Conservation (phyloP, 345 rosid genomes). For the Populus tremula region DNA sequence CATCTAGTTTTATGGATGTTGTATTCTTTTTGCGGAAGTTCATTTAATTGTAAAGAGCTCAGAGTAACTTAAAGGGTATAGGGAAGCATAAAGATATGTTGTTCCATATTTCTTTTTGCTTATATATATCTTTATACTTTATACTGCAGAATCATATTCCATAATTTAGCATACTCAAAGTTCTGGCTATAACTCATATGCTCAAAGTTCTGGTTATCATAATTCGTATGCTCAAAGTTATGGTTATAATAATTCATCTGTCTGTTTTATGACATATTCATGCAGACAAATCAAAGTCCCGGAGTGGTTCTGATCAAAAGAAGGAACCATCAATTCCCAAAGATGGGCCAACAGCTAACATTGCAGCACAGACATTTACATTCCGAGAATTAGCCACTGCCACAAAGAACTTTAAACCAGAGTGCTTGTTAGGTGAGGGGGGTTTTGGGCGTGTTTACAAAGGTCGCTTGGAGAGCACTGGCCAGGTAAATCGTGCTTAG, state of each 20-base stretch:
- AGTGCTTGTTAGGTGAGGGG: constrained; percentile 88
- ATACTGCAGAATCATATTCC: neutral
- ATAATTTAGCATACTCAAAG: neutral
- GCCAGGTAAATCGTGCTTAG: constrained; percentile 55
- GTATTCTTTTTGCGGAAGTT: neutral
- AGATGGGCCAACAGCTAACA: constrained; percentile 67
- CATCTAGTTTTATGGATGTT: neutral
- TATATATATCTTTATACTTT: neutral
- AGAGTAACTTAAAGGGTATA: neutral
- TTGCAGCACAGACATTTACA: constrained; percentile 92
- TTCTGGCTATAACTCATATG: neutral
- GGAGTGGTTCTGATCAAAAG: constrained; percentile 59
- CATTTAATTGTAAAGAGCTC: neutral
- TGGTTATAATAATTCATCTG: neutral
- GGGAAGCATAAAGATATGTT: neutral
- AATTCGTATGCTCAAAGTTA: neutral
- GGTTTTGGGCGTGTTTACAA: constrained; percentile 95
- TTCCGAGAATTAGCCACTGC: constrained; percentile 88
- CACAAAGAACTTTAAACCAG: constrained; percentile 74
- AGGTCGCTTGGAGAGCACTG: constrained; percentile 85
- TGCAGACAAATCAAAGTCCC: constrained; percentile 76
- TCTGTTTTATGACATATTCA: constrained; percentile 7
- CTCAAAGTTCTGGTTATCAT: neutral
- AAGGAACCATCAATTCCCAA: constrained; percentile 66
- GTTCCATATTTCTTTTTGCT: neutral